These are phyloP conservation scores for Irpex sp. DNA, from an alignment of 1,284 basidiomycete genomes.

Conservation along the genomic window DNA sequence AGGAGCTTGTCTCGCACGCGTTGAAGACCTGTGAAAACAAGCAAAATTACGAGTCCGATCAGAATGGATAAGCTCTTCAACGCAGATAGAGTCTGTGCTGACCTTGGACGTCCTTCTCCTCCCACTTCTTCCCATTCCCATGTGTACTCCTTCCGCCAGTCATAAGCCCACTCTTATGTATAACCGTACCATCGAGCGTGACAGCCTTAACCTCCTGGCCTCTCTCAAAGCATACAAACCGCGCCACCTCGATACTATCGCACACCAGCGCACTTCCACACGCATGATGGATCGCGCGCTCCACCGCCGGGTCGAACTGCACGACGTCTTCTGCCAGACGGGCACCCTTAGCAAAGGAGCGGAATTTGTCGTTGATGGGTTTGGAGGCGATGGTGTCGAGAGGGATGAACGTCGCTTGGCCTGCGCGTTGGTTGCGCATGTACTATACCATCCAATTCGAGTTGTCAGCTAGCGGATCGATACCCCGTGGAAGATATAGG, in stretches of 20 bases:
- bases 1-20: slow-evolving; percentile 74
- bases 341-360: slow-evolving; percentile 88
- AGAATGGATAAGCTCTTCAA: no score
- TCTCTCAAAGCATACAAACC: slow-evolving; percentile 90
- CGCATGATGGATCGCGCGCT: slow-evolving; percentile 94
- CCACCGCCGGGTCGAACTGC: slow-evolving; percentile 81
- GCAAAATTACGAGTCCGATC: no score
- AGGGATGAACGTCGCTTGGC: slow-evolving; percentile 96
- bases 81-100: no score
- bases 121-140: slow-evolving; percentile 79
- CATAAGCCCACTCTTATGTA: slow-evolving; percentile 96
- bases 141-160: slow-evolving; percentile 89
- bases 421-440: slow-evolving; percentile 91
- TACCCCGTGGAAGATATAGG: neutral
- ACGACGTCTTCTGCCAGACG: slow-evolving; percentile 94
- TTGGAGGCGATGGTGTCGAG: slow-evolving; percentile 96
- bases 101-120: slow-evolving; percentile 92
- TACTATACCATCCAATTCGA: slow-evolving; percentile 50
- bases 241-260: slow-evolving; percentile 91
- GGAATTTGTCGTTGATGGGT: slow-evolving; percentile 91
- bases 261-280: slow-evolving; percentile 96
- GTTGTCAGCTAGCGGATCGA: neutral
- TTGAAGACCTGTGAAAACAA: slow-evolving; percentile 55
- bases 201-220: slow-evolving; percentile 97
- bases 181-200: slow-evolving; percentile 94